Conservation (phyloP, 2,329 filamentous ascomycete genomes). For the Cercospora sesami region DNA sequence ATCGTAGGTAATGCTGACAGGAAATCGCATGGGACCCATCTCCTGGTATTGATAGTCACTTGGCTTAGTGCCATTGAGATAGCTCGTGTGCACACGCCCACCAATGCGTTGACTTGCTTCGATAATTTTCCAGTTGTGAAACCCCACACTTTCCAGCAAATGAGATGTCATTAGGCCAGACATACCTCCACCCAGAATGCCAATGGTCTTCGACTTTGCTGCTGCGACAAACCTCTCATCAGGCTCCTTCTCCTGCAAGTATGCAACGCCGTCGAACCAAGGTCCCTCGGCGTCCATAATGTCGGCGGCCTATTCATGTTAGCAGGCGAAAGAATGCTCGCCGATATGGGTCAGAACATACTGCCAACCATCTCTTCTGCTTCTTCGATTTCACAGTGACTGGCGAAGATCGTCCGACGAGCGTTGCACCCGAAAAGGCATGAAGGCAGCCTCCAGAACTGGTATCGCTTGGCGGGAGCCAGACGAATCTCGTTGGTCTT, state of each 20-base stretch:
- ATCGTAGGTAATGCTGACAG: slow-evolving; percentile 51
- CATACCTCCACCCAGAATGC: slow-evolving; percentile 67
- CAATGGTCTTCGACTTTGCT: slow-evolving; percentile 60
- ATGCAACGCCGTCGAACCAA: slow-evolving; percentile 66
- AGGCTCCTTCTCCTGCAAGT: slow-evolving; percentile 57
- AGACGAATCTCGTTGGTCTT: slow-evolving; percentile 50
- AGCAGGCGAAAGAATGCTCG: not conserved
- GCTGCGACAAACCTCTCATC: slow-evolving; percentile 53
- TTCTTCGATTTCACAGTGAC: slow-evolving; percentile 42
- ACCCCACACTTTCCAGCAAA: slow-evolving; percentile 54
- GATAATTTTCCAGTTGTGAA: slow-evolving; percentile 62
- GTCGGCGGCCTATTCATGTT: slow-evolving; percentile 36
- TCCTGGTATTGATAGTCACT: slow-evolving; percentile 68
- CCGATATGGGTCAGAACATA: slow-evolving; percentile 5
- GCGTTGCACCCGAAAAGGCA: slow-evolving; percentile 44
- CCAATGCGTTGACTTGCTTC: slow-evolving; percentile 63
- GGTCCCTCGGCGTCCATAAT: slow-evolving; percentile 59
- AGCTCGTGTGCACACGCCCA: slow-evolving; percentile 64
- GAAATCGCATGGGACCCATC: slow-evolving; percentile 67
- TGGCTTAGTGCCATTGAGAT: slow-evolving; percentile 59
- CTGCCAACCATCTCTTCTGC: slow-evolving; percentile 41
- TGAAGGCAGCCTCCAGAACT: slow-evolving; percentile 46
- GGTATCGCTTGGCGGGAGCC: slow-evolving; percentile 48
- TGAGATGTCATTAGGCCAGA: slow-evolving; percentile 61
- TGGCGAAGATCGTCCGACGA: slow-evolving; percentile 47